phyloP scores from a whole-genome alignment of 441 rosid genomes.

The Gossypium schwendimanii region DNA sequence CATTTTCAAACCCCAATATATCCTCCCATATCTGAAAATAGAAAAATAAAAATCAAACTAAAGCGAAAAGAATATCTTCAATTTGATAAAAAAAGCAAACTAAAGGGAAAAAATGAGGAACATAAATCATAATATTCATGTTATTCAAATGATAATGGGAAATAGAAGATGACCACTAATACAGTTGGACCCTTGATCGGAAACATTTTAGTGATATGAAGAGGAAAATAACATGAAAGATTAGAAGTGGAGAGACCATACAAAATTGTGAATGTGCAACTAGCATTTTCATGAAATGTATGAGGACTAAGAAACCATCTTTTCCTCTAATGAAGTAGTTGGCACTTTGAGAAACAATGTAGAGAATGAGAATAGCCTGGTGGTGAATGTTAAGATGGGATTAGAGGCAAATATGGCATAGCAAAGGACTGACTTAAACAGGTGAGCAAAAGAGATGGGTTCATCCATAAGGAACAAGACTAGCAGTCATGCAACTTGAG shows the following conservation, averaged over 20 bases:
- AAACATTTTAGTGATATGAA: background rate
- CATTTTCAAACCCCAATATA: conserved; percentile 82
- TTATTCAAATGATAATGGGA: background rate
- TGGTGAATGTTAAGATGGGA: background rate
- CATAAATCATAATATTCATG: background rate
- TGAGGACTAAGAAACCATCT: background rate
- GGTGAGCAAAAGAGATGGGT: background rate
- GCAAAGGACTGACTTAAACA: background rate
- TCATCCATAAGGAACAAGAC: background rate
- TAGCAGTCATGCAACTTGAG: background rate
- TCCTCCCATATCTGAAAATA: conserved; percentile 80
- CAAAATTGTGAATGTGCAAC: background rate
- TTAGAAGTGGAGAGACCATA: background rate
- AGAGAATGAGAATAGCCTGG: background rate
- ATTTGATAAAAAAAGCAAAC: background rate
- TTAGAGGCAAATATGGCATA: background rate
- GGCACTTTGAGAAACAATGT: background rate
- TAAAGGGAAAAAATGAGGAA: background rate
- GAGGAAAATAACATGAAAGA: background rate
- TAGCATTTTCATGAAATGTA: background rate
- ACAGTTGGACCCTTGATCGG: background rate
- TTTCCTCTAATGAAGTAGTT: background rate
- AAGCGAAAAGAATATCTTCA: background rate
- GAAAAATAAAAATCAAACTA: background rate
- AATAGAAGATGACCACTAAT: background rate